Percentiles rank a stretch among this genome's conserved stretches.
These are phyloP conservation scores for Saccharomyces hybrid DNA, from an alignment of 1,139 yeast species.

Conservation along the genomic window DNA sequence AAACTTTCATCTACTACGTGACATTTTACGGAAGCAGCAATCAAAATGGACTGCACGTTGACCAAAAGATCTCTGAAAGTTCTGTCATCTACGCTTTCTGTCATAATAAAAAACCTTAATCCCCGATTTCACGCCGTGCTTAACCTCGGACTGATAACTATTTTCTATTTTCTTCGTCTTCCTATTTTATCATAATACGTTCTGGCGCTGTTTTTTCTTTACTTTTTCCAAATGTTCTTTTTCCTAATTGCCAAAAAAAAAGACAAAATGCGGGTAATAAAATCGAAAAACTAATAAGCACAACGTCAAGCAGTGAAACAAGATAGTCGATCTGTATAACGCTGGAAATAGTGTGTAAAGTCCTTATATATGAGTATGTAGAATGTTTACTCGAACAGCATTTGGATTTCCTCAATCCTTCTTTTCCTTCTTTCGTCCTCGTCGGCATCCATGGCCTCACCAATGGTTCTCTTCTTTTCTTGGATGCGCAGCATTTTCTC, in stretches of 20 bases:
- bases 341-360: background rate
- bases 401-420: conserved; percentile 73
- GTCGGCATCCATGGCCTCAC: conserved; percentile 78
- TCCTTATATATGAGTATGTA: background rate
- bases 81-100: background rate
- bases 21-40: conserved; percentile 28
- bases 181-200: background rate
- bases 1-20: conserved; percentile 36
- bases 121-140: conserved; percentile 5
- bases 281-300: background rate
- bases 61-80: background rate
- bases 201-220: background rate
- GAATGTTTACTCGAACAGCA: conserved; percentile 46
- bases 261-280: background rate
- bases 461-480: conserved; percentile 75
- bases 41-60: conserved; percentile 2
- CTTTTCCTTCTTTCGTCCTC: conserved; percentile 69
- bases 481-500: conserved; percentile 84
- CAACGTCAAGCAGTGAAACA: background rate
- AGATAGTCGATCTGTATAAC: background rate
- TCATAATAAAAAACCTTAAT: conserved; percentile 11
- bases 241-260: background rate
- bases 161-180: background rate
- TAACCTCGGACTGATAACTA: background rate
- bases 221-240: background rate